Evolutionary conservation across 768 basidiomycete species (phyloP), one percentile per base, ranked within the genome.

Genomic region (Lentinus tigrinus): DNA sequence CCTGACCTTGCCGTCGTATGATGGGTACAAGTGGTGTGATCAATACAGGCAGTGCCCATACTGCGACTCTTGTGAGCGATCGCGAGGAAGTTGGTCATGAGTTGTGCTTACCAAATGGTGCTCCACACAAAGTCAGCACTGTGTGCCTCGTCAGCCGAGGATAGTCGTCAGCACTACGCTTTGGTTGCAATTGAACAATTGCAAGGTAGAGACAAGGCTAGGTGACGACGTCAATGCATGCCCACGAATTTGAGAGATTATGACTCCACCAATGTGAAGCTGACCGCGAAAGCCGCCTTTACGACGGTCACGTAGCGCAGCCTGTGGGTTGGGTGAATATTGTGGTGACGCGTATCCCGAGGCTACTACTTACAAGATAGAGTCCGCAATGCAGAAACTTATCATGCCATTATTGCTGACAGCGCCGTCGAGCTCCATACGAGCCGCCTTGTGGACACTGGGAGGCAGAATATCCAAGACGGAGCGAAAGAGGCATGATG

Each of bases 251-350:
- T 17, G 9, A 43, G 19, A 42, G 23, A 21, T 3, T 13, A 34
- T 1, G 2, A 8, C 38, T 60, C 19, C 13, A 67, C 66, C 53
- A 65, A 21, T 2, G 63, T 65, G 57, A 67, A 67, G 62, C 62
- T 65, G 51, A 67, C 60, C 4, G 60, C 51, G 47, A 65, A 67
- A 0, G 66, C 63, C 7, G 66, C 59, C 43, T 63, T 67, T 14
- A 57, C 62, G 21, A 67, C 62, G 2, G 62, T 67, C 4, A 58
- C 37, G 40, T 67, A 67, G 17, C 60, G 62, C 2, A 65, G 28
- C 26, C 66, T 67, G 19, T 9, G 34, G 21, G 8, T 26, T 19
- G 26, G n/a, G 23, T 14, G 23, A 27, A 24, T 31, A 24, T 3
- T 27, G 19, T 34, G 14, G 23, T 28, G n/a, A 4, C 6, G n/a